Base-by-base conservation (phyloP, 2,329 filamentous ascomycete species). In the Teratosphaeria viscida region DNA sequence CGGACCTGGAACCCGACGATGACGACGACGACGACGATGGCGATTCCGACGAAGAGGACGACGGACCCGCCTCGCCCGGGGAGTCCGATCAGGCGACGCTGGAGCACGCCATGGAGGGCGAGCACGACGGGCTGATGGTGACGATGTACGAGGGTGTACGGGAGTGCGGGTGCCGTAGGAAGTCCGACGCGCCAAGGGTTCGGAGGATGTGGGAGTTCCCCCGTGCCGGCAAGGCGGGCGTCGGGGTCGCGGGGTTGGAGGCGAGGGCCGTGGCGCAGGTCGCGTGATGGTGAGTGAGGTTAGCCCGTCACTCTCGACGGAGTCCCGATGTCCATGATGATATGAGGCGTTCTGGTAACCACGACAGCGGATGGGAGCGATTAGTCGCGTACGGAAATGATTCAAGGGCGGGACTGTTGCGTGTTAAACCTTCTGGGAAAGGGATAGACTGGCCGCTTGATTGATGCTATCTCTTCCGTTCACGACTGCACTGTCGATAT, bases 141-240 rank as follows among this genome's bases (percentile, higher is more conserved):
- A 62, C 58, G 2, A 61, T 67, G 60, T 73, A 71, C 60, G 64
- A 71, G 55, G 63, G 61, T 12, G 64, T 71, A 5, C 59, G 66
- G 10, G 66, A 64, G 37, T 73, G 71, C 59, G 56, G 60, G 5
- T 73, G 71, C 61, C 69, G 72, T 56, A 65, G 64, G 27, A 59
- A 66, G n/a, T 61, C 61, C 7, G 61, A 67, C 35, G 65, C 67
- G 19, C 69, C 68, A 26, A 57, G 39, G 11, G 63, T 72, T 39
- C 64, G 66, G 26, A 64, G 66, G 43, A 64, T 72, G 56, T 73
- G 71, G 71, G 66, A 68, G 56, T 55, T 72, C 26, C 67, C 70
- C 23, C 57, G 58, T 12, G 59, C 64, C 49, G 57, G 63, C 52
- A 65, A 63, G 53, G 60, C 64, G 23, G 66, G 67, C 8, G 60